Conservation (phyloP, 2,329 filamentous ascomycete genomes). For the Pseudogymnoascus sp. region DNA sequence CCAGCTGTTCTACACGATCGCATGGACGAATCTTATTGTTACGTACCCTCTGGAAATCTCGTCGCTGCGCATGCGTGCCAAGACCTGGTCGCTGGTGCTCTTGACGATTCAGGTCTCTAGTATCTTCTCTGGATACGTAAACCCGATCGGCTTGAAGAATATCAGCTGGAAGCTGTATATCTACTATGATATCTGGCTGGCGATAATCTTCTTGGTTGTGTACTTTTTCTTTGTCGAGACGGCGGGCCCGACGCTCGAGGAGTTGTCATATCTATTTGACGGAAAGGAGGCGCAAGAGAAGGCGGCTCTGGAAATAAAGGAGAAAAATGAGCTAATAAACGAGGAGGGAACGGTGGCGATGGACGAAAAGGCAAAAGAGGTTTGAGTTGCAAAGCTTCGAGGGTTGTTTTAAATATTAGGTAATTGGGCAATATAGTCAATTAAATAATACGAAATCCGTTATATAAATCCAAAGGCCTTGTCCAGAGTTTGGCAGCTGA, state of each 20-base stretch:
- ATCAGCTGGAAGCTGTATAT: conserved; percentile 36
- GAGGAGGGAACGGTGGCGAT: background rate
- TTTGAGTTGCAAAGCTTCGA: conserved; percentile 26
- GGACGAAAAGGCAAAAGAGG: background rate
- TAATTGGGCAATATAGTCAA: background rate
- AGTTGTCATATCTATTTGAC: conserved; percentile 10
- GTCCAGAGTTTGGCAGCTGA: background rate
- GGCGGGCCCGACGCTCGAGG: conserved; percentile 24
- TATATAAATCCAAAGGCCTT: background rate
- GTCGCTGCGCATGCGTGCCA: conserved; percentile 35
- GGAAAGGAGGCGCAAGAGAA: conserved; percentile 9
- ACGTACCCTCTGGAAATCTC: conserved; percentile 36
- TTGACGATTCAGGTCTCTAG: conserved; percentile 32
- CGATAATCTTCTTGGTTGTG: conserved; percentile 29
- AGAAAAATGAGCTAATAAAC: conserved; percentile 6
- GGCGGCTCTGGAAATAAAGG: background rate
- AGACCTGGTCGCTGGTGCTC: conserved; percentile 33
- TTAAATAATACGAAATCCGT: background rate
- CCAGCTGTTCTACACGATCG: conserved; percentile 34
- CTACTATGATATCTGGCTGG: conserved; percentile 34
- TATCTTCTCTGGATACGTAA: conserved; percentile 34
- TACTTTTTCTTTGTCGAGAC: conserved; percentile 36
- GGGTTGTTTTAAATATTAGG: conserved; percentile 13
- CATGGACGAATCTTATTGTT: conserved; percentile 36
- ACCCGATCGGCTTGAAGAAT: conserved; percentile 31